Conservation (phyloP, 2,329 filamentous ascomycete species). For the Magnaporthiopsis poae region DNA sequence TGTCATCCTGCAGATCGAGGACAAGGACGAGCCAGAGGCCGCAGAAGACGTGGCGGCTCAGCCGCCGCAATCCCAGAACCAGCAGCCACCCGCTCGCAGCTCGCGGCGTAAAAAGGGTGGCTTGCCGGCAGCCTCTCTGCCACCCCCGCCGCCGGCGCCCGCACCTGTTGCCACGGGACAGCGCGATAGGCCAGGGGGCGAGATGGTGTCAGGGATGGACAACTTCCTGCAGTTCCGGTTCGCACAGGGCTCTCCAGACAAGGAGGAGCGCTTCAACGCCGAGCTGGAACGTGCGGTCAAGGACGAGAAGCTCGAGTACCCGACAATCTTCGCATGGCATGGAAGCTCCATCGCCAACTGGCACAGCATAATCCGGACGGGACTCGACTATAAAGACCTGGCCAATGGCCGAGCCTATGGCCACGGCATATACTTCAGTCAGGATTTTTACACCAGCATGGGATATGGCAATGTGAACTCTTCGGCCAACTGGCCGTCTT, state of each 20-base stretch:
- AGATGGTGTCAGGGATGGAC: constrained; percentile 53
- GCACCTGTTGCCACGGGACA: constrained; percentile 13
- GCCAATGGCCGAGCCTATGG: constrained; percentile 62
- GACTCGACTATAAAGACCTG: constrained; percentile 59
- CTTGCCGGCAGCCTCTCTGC: neutral
- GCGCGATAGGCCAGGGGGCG: constrained; percentile 22
- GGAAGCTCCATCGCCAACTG: constrained; percentile 69
- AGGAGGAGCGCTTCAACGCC: constrained; percentile 64
- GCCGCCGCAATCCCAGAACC: neutral
- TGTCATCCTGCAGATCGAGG: constrained; percentile 68
- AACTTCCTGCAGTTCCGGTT: constrained; percentile 75
- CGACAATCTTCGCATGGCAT: constrained; percentile 80
- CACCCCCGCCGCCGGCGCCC: no score
- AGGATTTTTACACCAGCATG: constrained; percentile 44
- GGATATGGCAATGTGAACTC: constrained; percentile 31
- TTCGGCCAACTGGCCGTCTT: constrained; percentile 50
- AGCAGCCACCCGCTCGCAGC: neutral
- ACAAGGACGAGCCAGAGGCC: constrained; percentile 13
- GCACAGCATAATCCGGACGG: constrained; percentile 80
- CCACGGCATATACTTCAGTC: constrained; percentile 73
- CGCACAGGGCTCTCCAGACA: constrained; percentile 78
- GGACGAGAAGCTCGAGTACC: constrained; percentile 31
- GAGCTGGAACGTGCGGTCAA: constrained; percentile 42
- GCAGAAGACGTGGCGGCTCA: neutral
- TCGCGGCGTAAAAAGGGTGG: neutral